These are phyloP conservation scores for Dioscorea zingiberensis DNA, from an alignment of 106 monocot genomes.

Conservation along the genomic window DNA sequence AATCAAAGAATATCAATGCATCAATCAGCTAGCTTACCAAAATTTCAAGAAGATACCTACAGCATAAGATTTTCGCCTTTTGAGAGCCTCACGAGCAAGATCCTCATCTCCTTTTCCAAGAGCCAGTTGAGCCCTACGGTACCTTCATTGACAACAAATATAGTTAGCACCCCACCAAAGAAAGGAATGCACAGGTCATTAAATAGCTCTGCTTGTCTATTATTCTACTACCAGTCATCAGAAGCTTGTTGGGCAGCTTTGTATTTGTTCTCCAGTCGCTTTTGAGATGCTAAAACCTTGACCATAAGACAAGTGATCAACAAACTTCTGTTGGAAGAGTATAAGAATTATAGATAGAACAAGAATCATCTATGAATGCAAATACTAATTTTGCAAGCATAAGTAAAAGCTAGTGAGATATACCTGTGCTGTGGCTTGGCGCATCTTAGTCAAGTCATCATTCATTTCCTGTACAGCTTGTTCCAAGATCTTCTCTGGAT, in stretches of 20 bases:
- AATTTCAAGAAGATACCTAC: conserved; percentile 39
- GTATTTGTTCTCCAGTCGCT: conserved; percentile 91
- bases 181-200: too few relatives aligned
- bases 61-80: conserved; percentile 94
- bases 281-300: conserved; percentile 94
- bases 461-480: conserved; percentile 98
- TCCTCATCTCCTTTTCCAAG: conserved; percentile 94
- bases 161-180: too few relatives aligned
- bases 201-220: too few relatives aligned
- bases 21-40: too few relatives aligned
- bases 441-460: conserved; percentile 97
- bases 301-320: neutral
- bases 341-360: too few relatives aligned
- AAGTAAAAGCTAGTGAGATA: too few relatives aligned
- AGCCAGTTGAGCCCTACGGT: conserved; percentile 90
- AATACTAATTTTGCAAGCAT: too few relatives aligned
- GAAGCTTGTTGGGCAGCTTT: conserved; percentile 90
- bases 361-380: too few relatives aligned
- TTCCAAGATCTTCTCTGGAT: conserved; percentile 95
- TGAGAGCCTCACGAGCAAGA: conserved; percentile 98
- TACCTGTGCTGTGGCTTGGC: conserved; percentile 98
- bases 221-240: conserved; percentile 68
- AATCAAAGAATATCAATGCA: too few relatives aligned
- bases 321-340: too few relatives aligned
- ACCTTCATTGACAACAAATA: conserved; percentile 33